A percentile compares a stretch with the other conserved stretches of the same genome.
These are phyloP conservation scores for Lippia alba DNA, from an alignment of 305 asterid genomes.

Conservation along the genomic window DNA sequence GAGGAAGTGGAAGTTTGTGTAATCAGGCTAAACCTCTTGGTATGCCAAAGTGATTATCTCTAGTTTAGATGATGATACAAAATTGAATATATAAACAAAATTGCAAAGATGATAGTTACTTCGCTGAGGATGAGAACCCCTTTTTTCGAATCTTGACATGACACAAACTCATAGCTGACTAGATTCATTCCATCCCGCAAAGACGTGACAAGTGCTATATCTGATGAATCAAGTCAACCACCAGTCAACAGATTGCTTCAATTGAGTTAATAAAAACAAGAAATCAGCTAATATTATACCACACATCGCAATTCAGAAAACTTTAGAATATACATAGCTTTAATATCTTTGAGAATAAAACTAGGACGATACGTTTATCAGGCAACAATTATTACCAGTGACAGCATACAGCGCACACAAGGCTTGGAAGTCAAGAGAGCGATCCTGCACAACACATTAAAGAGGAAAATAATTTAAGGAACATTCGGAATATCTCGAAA, in stretches of 20 bases:
- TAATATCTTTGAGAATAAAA: neutral
- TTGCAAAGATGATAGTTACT: conserved; percentile 46
- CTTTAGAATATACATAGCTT: neutral
- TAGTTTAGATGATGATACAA: too few species aligned
- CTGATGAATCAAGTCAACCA: conserved; percentile 56
- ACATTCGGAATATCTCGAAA: conserved; percentile 26
- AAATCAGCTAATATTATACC: conserved; percentile 23
- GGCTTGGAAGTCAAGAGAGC: conserved; percentile 78
- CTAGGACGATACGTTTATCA: neutral
- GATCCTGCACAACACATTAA: conserved; percentile 64
- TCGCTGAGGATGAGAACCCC: conserved; percentile 97
- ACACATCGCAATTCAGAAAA: conserved; percentile 11
- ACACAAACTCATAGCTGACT: conserved; percentile 96
- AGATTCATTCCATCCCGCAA: conserved; percentile 98
- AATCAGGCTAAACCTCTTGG: too few species aligned
- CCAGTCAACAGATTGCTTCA: conserved; percentile 37
- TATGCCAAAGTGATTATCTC: too few species aligned
- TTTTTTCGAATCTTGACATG: conserved; percentile 84
- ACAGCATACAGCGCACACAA: conserved; percentile 88
- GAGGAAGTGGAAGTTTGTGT: too few species aligned
- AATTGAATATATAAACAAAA: conserved; percentile 6
- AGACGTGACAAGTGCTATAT: conserved; percentile 93
- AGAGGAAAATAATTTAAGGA: conserved; percentile 14
- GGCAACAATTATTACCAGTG: conserved; percentile 59
- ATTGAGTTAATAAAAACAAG: conserved; percentile 21